Evolutionary conservation across 106 monocot species (phyloP), one percentile per base, ranked within the genome.

Genomic region (Amphibolis antarctica): DNA sequence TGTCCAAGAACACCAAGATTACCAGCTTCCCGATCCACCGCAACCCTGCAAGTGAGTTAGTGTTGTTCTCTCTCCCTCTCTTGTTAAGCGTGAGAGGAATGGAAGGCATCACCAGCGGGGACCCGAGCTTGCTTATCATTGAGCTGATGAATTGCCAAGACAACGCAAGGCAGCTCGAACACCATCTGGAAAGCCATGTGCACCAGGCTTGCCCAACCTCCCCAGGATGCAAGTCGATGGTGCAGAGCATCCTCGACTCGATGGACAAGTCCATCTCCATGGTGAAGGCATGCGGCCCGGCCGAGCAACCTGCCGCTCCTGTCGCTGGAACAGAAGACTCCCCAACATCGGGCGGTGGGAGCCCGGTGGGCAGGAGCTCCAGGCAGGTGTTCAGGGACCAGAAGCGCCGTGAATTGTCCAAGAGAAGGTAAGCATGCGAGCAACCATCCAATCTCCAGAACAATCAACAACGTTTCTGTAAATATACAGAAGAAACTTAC

Each of bases 361-460:
- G 71, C 54, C 66, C 66, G 0, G 5, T 51, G 26, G 70, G 66
- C 24, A 69, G 52, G 11, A 44, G 21, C 21, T 61, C 57, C 21
- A 46, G 46, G 20, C 31, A n/a, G 30, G 62, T 17, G 29, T 25
- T 60, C 59, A 78, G 55, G 62, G 77, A 66, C 20, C 62, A 58
- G 18, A 69, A 80, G 43, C 63, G 61, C 53, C 47, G 57, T 15
- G 78, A 69, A 27, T 67, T 65, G 61, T 63, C 27, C 59, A 83
- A 83, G 71, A 86, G 80, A 62, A 85, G 89, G 85, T 88, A 75
- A 15, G 10, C 44, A 42, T 12, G 44, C n/a, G 12, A 36, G 23
- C 10, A 24, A 17, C 22, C 13, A 10, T 20, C 12, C 23, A 11
- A n/a, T 23, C 28, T 19, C 18, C 21, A 12, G 12, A 18, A n/a